A percentile compares a stretch with the other conserved stretches of the same genome.
These are phyloP conservation scores for Desmodesmus armatus DNA, from an alignment of 139 green algal species.

Conservation along the genomic window DNA sequence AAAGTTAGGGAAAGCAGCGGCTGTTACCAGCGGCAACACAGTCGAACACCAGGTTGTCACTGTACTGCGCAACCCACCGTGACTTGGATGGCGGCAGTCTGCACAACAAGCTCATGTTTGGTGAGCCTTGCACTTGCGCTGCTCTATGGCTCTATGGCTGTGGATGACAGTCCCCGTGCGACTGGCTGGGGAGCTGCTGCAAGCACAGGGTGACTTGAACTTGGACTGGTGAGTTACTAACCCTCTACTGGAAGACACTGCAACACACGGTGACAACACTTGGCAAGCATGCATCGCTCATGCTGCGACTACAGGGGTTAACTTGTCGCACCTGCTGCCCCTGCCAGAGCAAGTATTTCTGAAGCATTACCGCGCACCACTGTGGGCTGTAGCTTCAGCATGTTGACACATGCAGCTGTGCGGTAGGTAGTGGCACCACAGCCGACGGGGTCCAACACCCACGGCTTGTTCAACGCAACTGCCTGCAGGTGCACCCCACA, in stretches of 20 bases:
- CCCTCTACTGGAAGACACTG: too few relatives aligned
- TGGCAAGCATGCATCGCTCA: too few relatives aligned
- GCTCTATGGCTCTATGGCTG: too few relatives aligned
- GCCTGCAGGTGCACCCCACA: slow-evolving; percentile 45
- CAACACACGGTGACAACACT: too few relatives aligned
- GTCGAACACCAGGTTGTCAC: too few relatives aligned
- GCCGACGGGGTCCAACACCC: slow-evolving; percentile 89
- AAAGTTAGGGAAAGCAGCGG: neutral
- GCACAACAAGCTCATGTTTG: neutral
- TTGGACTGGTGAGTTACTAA: too few relatives aligned
- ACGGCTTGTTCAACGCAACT: slow-evolving; percentile 69
- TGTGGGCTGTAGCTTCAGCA: slow-evolving; percentile 70
- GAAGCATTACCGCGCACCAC: slow-evolving; percentile 84
- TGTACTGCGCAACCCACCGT: too few relatives aligned
- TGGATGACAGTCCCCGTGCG: too few relatives aligned
- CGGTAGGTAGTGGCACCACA: slow-evolving; percentile 80
- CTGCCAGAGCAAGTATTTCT: slow-evolving; percentile 82
- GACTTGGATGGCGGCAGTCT: too few relatives aligned
- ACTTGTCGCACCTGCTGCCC: slow-evolving; percentile 51
- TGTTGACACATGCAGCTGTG: slow-evolving; percentile 61
- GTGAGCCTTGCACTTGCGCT: neutral
- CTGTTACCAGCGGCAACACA: neutral
- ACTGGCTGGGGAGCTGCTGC: too few relatives aligned
- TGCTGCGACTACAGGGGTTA: neutral
- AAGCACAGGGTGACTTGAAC: too few relatives aligned